Base-by-base conservation (phyloP, 495 filamentous ascomycete species). In the Aspergillus sclerotiicarbonarius region DNA sequence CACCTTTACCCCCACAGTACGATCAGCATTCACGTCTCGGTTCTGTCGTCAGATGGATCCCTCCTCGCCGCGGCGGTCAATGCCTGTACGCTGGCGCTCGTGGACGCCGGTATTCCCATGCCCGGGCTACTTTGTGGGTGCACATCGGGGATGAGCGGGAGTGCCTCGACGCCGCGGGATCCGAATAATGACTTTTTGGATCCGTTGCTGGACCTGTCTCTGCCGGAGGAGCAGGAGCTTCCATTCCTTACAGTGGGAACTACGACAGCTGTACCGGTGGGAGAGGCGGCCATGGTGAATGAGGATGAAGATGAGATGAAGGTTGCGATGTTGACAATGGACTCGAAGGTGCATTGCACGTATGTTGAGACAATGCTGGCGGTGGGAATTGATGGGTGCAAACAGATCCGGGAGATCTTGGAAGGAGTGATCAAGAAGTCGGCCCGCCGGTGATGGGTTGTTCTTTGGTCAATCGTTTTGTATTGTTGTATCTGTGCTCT, bases 101-200 rank as follows among this genome's bases (percentile, higher is more conserved):
- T 97, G 48, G 94, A 98, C 67, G 95, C 95, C 3, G 94, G 94
- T 30, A 84, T 99, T 25, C 94, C 95, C 35, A 97, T 97, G 91
- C 80, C 82, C 3, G 91, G 94, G 64, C 92, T 96, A 64, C 80
- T 98, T 0, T 82, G 82, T n/a, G 91, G 91, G 10, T 95, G 90
- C 71, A 96, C 91, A 9, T 85, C 88, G 0, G 94, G 91, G 15
- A 88, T 87, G 62, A 91, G 89, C 10, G 76, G 77, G 0, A 83
- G 82, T 18, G 85, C 85, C 35, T 79, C 78, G 15, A 80, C 74
- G 7, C 68, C 76, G n/a, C 63, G 64, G 12, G 76, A 80, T 55
- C 80, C 82, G n/a, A 76, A 77, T 37, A 69, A 82, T 48, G 87
- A 89, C 62, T 84, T 85, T 50, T 84, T 91, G 2, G 92, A 97